phyloP scores from a whole-genome alignment of 2,329 filamentous ascomycete genomes.

The Paraconiothyrium sp. region DNA sequence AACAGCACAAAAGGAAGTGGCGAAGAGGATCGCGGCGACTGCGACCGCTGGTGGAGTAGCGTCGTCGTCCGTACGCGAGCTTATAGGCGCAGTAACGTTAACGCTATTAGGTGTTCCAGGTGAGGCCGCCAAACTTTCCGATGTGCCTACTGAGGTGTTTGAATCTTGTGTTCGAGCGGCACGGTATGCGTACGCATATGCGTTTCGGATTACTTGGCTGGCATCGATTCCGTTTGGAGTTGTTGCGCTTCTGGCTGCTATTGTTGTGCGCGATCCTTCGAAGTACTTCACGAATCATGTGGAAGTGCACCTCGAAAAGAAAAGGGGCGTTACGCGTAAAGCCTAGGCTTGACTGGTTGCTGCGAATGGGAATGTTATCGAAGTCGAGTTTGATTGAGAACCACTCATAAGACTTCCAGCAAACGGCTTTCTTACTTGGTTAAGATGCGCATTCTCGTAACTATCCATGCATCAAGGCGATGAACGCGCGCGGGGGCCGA shows the following conservation, averaged over 20 bases:
- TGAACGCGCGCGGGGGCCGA: neutral
- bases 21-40: conserved; percentile 34
- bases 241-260: conserved; percentile 26
- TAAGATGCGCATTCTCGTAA: too few relatives aligned
- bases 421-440: neutral
- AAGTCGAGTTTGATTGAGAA: neutral
- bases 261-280: conserved; percentile 39
- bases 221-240: conserved; percentile 39
- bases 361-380: neutral
- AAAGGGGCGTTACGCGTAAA: conserved; percentile 10
- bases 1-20: conserved; percentile 38
- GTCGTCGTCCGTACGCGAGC: conserved; percentile 22
- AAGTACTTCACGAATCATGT: conserved; percentile 45
- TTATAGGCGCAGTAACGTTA: conserved; percentile 43
- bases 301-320: conserved; percentile 42
- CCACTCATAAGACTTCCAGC: neutral
- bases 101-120: conserved; percentile 43
- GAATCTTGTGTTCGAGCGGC: conserved; percentile 32
- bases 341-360: too few relatives aligned
- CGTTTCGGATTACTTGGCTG: conserved; percentile 36
- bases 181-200: conserved; percentile 42
- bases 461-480: too few relatives aligned
- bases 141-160: conserved; percentile 22
- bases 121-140: conserved; percentile 24
- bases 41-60: conserved; percentile 39